Conservation (phyloP, 306 rosid species). For the Fagus crenata region DNA sequence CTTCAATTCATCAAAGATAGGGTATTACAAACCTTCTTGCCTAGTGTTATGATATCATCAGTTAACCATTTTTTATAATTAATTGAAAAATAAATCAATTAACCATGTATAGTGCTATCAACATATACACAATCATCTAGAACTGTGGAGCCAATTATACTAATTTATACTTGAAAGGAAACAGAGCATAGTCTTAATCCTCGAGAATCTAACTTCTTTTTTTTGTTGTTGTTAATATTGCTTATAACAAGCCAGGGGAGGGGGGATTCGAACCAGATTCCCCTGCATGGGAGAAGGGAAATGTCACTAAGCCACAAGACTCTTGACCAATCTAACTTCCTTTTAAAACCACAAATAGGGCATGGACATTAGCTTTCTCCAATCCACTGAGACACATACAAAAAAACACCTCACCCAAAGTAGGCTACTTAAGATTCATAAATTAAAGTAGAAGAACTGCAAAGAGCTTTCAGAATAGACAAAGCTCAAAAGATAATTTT, state of each 20-base stretch:
- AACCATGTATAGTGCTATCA: not conserved
- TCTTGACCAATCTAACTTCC: too few species aligned
- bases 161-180: not conserved
- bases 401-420: conserved; percentile 1
- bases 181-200: not conserved
- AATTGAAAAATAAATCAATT: not conserved
- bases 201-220: not conserved
- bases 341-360: not conserved
- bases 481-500: not conserved
- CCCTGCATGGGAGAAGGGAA: too few species aligned
- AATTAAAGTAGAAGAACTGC: not conserved
- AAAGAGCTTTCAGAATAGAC: not conserved
- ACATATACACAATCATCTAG: not conserved
- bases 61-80: too few species aligned
- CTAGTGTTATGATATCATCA: not conserved
- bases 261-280: too few species aligned
- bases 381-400: not conserved
- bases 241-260: too few species aligned
- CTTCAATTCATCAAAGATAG: not conserved
- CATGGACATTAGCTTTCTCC: not conserved
- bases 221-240: too few species aligned
- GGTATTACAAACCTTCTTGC: not conserved
- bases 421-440: conserved; percentile 14
- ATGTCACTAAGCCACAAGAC: too few species aligned
- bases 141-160: not conserved